phyloP scores from a whole-genome alignment of 352 stramenopile species.

The Thalassiosira oceanica region DNA sequence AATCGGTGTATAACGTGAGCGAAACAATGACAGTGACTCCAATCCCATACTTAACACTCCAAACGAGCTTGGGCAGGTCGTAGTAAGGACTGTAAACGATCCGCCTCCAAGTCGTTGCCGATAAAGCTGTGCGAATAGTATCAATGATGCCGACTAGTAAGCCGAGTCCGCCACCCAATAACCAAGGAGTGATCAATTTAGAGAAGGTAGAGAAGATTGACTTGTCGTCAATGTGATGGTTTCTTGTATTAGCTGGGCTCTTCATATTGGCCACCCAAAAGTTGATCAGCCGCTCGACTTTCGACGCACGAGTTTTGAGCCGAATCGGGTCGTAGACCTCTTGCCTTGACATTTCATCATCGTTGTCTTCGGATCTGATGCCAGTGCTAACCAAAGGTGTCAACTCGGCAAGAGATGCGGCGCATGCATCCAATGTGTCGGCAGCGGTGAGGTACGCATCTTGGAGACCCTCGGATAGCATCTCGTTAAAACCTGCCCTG shows the following conservation, averaged over 20 bases:
- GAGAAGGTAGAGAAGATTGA: background rate
- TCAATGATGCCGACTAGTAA: background rate
- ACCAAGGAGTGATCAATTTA: background rate
- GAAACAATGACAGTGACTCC: no score
- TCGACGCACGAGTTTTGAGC: background rate
- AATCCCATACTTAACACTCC: conserved; percentile 17
- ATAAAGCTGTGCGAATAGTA: background rate
- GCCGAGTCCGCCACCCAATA: background rate
- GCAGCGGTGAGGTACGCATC: conserved; percentile 1
- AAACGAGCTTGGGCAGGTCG: conserved; percentile 7
- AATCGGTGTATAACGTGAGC: no score
- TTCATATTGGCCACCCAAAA: background rate
- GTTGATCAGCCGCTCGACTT: background rate
- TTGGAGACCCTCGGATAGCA: background rate
- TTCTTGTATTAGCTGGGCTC: no score
- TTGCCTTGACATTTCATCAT: background rate
- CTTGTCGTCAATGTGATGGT: background rate
- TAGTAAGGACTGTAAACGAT: background rate
- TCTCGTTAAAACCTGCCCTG: conserved; percentile 3
- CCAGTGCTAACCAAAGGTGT: background rate
- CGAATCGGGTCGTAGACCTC: conserved; percentile 1
- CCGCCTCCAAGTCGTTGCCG: background rate
- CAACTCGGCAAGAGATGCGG: background rate
- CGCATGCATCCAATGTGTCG: conserved; percentile 1
- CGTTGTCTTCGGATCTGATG: background rate